phyloP scores from a whole-genome alignment of 345 rosid genomes.

The Euphorbia peplus region DNA sequence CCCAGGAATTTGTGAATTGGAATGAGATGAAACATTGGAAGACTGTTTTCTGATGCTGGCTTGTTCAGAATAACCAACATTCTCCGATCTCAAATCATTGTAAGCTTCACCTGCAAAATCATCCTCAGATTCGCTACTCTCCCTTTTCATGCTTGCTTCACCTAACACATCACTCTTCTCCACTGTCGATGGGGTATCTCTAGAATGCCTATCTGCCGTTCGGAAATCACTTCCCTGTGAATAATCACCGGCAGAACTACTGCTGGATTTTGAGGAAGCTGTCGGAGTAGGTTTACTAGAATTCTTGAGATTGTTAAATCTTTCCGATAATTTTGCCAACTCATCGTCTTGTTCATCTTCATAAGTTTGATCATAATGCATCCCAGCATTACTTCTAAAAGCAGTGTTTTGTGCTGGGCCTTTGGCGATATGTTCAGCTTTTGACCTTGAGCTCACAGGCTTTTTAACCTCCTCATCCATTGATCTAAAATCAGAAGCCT shows the following conservation, averaged over 20 bases:
- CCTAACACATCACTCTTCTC: slow-evolving; percentile 27
- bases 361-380: slow-evolving; percentile 22
- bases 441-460: slow-evolving; percentile 27
- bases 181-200: slow-evolving; percentile 36
- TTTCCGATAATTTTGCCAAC: slow-evolving; percentile 23
- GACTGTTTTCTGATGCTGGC: slow-evolving; percentile 33
- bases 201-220: slow-evolving; percentile 40
- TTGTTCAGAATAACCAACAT: slow-evolving; percentile 31
- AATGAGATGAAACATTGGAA: slow-evolving; percentile 35
- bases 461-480: slow-evolving; percentile 26
- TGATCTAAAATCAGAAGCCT: slow-evolving; percentile 24
- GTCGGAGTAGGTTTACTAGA: slow-evolving; percentile 21
- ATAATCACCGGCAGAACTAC: slow-evolving; percentile 24
- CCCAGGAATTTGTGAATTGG: slow-evolving; percentile 33
- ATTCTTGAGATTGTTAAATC: slow-evolving; percentile 27
- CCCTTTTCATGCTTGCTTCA: slow-evolving; percentile 31
- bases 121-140: slow-evolving; percentile 37
- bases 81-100: slow-evolving; percentile 20
- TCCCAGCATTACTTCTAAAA: slow-evolving; percentile 22
- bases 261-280: slow-evolving; percentile 31
- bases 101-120: slow-evolving; percentile 19
- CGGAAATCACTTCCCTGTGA: slow-evolving; percentile 18
- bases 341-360: slow-evolving; percentile 27
- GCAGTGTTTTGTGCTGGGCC: slow-evolving; percentile 23
- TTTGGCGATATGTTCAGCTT: slow-evolving; percentile 21